Evolutionary conservation across 192 early-diverging fungal species (phyloP).

Genomic region (Coemansia sp.): DNA sequence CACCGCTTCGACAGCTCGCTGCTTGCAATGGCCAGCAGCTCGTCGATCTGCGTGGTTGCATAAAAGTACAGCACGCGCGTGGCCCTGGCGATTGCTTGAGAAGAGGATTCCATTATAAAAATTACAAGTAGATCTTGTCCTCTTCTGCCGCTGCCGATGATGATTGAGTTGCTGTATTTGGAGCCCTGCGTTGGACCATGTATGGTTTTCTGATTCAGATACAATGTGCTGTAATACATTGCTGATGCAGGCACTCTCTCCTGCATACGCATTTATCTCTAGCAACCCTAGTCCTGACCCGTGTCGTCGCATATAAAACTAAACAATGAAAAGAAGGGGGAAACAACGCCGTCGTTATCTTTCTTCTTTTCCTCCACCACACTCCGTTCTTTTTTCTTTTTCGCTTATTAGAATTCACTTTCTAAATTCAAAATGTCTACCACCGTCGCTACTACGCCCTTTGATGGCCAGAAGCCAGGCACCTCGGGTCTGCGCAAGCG

Average conservation of each 20-base stretch:
- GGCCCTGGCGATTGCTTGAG: constrained; percentile 11
- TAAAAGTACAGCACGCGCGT: constrained; percentile 30
- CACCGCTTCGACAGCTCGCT: constrained; percentile 37
- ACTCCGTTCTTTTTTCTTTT: not conserved
- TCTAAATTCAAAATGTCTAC: constrained; percentile 6
- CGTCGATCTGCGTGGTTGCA: constrained; percentile 45
- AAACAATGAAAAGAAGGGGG: not conserved
- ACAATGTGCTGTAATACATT: not conserved
- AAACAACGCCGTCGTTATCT: not conserved
- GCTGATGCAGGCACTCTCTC: not conserved
- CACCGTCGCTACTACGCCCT: constrained; percentile 71
- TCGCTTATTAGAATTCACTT: not conserved
- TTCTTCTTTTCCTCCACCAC: not conserved
- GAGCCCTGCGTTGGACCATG: not conserved
- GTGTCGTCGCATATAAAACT: not conserved
- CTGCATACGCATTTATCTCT: not conserved
- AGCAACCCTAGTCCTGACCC: not conserved
- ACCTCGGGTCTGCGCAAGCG: constrained; percentile 96
- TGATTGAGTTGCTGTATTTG: no score
- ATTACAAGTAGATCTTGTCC: not conserved
- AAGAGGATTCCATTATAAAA: not conserved
- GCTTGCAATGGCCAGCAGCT: constrained; percentile 29
- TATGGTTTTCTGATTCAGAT: not conserved
- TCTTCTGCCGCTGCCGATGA: not conserved
- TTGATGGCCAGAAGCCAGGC: constrained; percentile 96